Evolutionary conservation across 139 green algal species (phyloP).

Genomic region (Yamagishiella unicocca): DNA sequence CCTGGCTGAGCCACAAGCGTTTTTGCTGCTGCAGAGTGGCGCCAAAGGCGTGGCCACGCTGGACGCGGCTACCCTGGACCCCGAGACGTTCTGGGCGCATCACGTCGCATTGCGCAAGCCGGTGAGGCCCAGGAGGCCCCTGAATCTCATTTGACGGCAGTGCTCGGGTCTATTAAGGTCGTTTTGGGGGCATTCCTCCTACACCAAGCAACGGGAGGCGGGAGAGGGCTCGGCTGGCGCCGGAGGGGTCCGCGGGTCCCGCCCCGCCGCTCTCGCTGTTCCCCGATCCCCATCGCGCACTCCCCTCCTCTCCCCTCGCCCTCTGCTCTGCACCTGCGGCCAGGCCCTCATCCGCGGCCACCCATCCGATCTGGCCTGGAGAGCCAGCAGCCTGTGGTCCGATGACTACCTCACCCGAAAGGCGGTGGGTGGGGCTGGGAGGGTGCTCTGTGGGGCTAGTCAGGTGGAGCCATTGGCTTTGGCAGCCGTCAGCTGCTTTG

Average conservation of each 20-base stretch:
- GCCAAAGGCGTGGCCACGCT: neutral
- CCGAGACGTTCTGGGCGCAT: constrained; percentile 3
- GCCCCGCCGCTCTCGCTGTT: neutral
- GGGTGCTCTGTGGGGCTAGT: neutral
- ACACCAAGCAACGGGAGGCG: neutral
- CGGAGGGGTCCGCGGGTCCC: too few relatives aligned
- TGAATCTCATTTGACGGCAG: neutral
- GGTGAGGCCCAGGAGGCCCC: neutral
- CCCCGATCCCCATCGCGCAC: neutral
- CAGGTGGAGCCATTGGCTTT: neutral
- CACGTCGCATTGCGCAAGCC: neutral
- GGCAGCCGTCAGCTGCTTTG: neutral
- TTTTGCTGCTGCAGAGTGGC: too few relatives aligned
- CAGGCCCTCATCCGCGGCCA: constrained; percentile 59
- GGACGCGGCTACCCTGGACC: neutral
- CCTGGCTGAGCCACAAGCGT: too few relatives aligned
- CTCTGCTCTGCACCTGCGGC: neutral
- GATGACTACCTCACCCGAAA: constrained; percentile 47
- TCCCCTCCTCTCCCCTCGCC: neutral
- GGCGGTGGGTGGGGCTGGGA: constrained; percentile 16
- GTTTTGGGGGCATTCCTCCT: neutral
- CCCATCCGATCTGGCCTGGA: constrained; percentile 52
- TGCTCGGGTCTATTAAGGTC: neutral
- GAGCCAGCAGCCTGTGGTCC: constrained; percentile 50
- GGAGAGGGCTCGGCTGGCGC: neutral